A percentile compares a stretch with the other conserved stretches of the same genome.
Conservation (phyloP, 805 yeast genomes). For the Monosporozyma unispora region DNA sequence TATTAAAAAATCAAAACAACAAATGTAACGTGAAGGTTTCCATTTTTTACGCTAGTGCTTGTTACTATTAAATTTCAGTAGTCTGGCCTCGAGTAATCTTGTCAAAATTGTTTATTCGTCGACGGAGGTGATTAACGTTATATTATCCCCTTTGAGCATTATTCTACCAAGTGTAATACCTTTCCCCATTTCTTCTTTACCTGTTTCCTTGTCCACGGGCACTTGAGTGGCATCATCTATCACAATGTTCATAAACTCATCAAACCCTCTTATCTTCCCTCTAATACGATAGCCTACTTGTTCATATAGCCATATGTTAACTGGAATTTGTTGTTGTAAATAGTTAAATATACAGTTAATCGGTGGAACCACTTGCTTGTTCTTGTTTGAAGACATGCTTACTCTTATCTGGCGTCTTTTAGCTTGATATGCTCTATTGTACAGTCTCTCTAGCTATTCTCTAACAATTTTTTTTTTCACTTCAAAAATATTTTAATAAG, state of each 20-base stretch:
- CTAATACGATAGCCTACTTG: conserved; percentile 69
- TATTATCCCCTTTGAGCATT: conserved; percentile 87
- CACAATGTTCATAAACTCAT: conserved; percentile 89
- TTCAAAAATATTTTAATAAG: not conserved
- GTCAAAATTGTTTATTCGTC: conserved; percentile 5
- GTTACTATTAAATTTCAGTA: not conserved
- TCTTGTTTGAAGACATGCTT: conserved; percentile 15
- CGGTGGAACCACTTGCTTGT: conserved; percentile 61
- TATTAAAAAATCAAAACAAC: not conserved
- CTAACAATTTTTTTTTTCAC: not conserved
- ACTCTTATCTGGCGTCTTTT: not conserved
- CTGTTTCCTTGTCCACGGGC: conserved; percentile 37
- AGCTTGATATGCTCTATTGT: not conserved
- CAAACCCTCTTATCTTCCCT: conserved; percentile 87
- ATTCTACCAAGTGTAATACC: conserved; percentile 58
- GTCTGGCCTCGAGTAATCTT: not conserved
- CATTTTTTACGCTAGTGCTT: not conserved
- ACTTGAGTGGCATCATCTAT: conserved; percentile 59
- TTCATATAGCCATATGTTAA: conserved; percentile 83
- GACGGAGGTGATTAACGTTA: conserved; percentile 54
- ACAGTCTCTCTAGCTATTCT: not conserved
- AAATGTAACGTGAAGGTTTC: not conserved
- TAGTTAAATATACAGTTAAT: conserved; percentile 83
- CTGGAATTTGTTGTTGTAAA: conserved; percentile 71
- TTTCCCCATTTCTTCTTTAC: conserved; percentile 17